Evolutionary conservation across 352 stramenopile genomes (phyloP), one percentile per base, ranked within the genome.

Genomic region (Phytophthora hibernalis): DNA sequence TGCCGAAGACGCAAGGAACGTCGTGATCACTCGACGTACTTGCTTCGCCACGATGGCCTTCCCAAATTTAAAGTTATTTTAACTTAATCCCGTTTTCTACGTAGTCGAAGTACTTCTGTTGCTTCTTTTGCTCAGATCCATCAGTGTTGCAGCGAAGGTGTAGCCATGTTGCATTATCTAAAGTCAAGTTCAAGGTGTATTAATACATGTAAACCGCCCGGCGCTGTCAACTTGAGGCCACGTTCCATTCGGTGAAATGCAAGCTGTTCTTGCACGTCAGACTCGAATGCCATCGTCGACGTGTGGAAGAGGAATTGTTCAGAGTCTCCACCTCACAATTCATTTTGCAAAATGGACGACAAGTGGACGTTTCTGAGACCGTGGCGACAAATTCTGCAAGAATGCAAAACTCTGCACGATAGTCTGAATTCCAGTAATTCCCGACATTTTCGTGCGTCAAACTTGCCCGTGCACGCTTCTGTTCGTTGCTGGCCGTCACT

Each of bases 381-480:
- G 21, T 65, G 58, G 58, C 48, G 22, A 52, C 16, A 37, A 21
- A 11, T 35, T 22, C n/a, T 65, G 8, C 37, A 16, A 5, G 48
- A 59, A 12, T 65, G 58, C 38, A 59, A 65, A 30, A 15, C 10
- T 30, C 28, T 59, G 13, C 58, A 65, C 58, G 48, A 65, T 12
- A 45, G 18, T 11, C 11, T 65, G 38, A 13, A 60, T 9, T 21
- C 58, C 37, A 30, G 43, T 18, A 30, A 60, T 16, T 60, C 58
- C 11, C 35, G 37, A 11, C 48, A 52, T 10, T 60, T 60, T 15
- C 48, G 49, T 30, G 58, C 58, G 1, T 53, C 26, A 7, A 21
- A 60, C 5, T 2, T 60, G 9, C 58, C 58, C 9, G 38, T 65
- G 18, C 58, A 47, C 30, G 58, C 58, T 5, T 53, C 48, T 16